These are phyloP conservation scores for Backusella mclennaniae DNA, from an alignment of 192 early-diverging fungal genomes.

Conservation along the genomic window DNA sequence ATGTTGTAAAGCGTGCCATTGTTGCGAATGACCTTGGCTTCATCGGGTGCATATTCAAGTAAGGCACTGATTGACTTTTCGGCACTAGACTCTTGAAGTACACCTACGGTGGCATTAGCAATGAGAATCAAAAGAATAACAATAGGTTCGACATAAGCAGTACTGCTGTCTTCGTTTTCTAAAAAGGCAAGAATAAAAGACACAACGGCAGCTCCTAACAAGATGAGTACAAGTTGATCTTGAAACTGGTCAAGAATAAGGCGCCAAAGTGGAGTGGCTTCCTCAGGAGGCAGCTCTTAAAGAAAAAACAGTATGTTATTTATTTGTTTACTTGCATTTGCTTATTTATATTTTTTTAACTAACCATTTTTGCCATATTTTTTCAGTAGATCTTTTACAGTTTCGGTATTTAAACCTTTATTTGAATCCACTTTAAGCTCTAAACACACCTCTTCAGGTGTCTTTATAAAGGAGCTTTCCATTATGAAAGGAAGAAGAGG, in stretches of 20 bases:
- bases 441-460: constrained; percentile 40
- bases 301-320: constrained; percentile 20
- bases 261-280: constrained; percentile 87
- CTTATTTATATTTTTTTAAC: constrained; percentile 33
- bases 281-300: constrained; percentile 85
- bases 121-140: constrained; percentile 98
- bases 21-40: constrained; percentile 85
- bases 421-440: constrained; percentile 63
- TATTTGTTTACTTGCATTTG: not conserved
- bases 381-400: constrained; percentile 57
- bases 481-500: not conserved
- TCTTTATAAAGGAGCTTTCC: constrained; percentile 21
- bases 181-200: constrained; percentile 92
- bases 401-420: constrained; percentile 64
- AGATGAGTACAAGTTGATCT: constrained; percentile 97
- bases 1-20: constrained; percentile 67
- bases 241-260: constrained; percentile 97
- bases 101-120: constrained; percentile 96
- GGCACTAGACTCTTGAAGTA: constrained; percentile 94
- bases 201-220: constrained; percentile 84
- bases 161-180: constrained; percentile 68
- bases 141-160: constrained; percentile 98
- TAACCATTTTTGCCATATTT: constrained; percentile 80
- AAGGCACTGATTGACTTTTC: constrained; percentile 98
- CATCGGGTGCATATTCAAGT: constrained; percentile 94